Evolutionary conservation across 1,139 yeast genomes (phyloP), one percentile per base, ranked within the genome.

Genomic region (Nakaseomyces glabratus): DNA sequence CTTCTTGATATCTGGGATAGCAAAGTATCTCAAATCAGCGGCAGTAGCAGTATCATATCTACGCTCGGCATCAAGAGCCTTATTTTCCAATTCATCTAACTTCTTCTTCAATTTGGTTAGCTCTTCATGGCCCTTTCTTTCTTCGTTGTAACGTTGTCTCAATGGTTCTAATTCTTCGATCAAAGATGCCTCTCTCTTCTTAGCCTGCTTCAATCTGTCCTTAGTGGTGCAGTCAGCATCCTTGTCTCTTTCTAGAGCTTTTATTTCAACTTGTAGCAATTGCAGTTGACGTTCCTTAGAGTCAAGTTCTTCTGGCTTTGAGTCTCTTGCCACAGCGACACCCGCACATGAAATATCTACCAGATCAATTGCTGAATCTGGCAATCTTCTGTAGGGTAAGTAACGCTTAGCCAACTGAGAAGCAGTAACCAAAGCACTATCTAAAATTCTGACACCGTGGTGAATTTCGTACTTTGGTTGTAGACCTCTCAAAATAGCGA

Each of bases 301-400:
- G 61, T 90, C 98, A 50, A 90, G 71, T 57, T 86, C 96, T 62
- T 90, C 99, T 2, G 99, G 99, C 58, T 85, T 85, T 3, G 97
- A 88, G 57, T 90, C 98, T 61, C 98, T 76, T 3, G 96, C 95
- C 35, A 90, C 98, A 1, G 97, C 97, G 33, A 90, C 98, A 38
- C 94, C 77, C 2, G 98, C 98, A 35, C 97, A 94, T 7, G 96
- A 74, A 58, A 90, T 96, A 65, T 90, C 99, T 47, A 90, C 85
- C 51, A 90, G 69, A 61, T 90, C 99, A 43, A 90, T 94, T 1
- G 99, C 99, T 12, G 95, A 84, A 60, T 90, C 99, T 5, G 99
- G 99, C 49, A 93, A 69, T 56, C 93, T 82, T 63, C 98, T 77
- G 65, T 88, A 88, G 4, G 98, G 93, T 50, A 90, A 71, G 57